phyloP scores from a whole-genome alignment of 345 rosid genomes.

The Arabidopsis arenosa region DNA sequence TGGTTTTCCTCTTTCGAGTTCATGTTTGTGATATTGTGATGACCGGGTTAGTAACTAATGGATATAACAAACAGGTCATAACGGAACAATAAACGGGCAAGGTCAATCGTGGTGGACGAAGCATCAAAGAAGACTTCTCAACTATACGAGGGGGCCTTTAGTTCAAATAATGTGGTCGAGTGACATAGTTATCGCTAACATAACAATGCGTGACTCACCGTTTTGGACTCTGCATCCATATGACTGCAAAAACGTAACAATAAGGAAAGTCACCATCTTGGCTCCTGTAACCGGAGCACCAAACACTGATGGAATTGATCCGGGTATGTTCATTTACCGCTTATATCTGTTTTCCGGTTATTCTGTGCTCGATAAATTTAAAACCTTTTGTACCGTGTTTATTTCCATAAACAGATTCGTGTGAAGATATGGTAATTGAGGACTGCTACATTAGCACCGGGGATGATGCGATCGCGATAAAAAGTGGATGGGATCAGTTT shows the following conservation, averaged over 20 bases:
- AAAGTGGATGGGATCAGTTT: conserved; percentile 99
- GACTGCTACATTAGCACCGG: conserved; percentile 97
- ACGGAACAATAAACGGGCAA: conserved; percentile 96
- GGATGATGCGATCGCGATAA: conserved; percentile 93
- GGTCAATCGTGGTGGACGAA: conserved; percentile 98
- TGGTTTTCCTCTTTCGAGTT: conserved; percentile 11
- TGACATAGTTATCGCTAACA: conserved; percentile 74
- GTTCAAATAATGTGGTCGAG: conserved; percentile 96
- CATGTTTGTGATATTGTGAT: conserved; percentile 40
- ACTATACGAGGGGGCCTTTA: conserved; percentile 94
- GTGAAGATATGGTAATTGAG: conserved; percentile 92
- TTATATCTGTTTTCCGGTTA: neutral
- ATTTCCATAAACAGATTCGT: conserved; percentile 66
- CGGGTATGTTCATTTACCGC: conserved; percentile 55
- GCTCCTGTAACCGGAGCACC: conserved; percentile 87
- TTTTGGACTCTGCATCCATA: conserved; percentile 99
- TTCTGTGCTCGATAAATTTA: neutral
- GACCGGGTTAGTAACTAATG: conserved; percentile 43
- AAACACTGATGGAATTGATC: conserved; percentile 98
- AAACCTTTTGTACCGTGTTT: neutral
- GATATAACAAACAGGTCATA: conserved; percentile 63
- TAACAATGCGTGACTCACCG: conserved; percentile 90
- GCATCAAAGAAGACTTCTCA: conserved; percentile 90
- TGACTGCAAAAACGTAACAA: conserved; percentile 90
- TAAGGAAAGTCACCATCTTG: conserved; percentile 78